Evolutionary conservation across 257 asterid genomes (phyloP).

Genomic region (Fraxinus cuspidata): DNA sequence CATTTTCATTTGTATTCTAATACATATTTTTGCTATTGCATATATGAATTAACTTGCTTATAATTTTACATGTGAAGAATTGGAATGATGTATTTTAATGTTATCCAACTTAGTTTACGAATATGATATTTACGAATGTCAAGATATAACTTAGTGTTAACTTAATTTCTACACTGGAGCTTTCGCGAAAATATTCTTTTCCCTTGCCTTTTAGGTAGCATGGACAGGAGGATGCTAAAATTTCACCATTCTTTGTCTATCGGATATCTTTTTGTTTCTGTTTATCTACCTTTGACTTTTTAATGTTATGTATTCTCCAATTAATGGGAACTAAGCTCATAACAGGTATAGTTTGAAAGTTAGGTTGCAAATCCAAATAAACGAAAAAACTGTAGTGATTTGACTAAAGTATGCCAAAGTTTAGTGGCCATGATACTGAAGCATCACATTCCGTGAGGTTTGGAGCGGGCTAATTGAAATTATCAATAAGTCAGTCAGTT

Average conservation of each 20-base stretch:
- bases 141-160: not conserved
- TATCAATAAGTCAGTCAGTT: not conserved
- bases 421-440: slow-evolving; percentile 7
- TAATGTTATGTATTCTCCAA: not conserved
- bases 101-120: not conserved
- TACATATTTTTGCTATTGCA: not conserved
- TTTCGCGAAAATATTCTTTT: not conserved
- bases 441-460: not conserved
- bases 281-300: not conserved
- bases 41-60: not conserved
- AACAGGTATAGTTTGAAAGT: not conserved
- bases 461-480: slow-evolving; percentile 9
- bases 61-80: not conserved
- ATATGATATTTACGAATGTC: not conserved
- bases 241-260: not conserved
- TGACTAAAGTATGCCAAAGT: not conserved
- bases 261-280: not conserved
- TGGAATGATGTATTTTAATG: slow-evolving; percentile 11
- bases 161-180: not conserved
- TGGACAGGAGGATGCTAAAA: not conserved
- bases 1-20: slow-evolving; percentile 9
- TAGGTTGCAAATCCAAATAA: not conserved
- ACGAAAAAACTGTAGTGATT: not conserved
- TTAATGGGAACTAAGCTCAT: not conserved
- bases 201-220: not conserved